A percentile compares a stretch with the other conserved stretches of the same genome.
Conservation (phyloP, 1,284 basidiomycete genomes). For the Rhodotorula sp. region DNA sequence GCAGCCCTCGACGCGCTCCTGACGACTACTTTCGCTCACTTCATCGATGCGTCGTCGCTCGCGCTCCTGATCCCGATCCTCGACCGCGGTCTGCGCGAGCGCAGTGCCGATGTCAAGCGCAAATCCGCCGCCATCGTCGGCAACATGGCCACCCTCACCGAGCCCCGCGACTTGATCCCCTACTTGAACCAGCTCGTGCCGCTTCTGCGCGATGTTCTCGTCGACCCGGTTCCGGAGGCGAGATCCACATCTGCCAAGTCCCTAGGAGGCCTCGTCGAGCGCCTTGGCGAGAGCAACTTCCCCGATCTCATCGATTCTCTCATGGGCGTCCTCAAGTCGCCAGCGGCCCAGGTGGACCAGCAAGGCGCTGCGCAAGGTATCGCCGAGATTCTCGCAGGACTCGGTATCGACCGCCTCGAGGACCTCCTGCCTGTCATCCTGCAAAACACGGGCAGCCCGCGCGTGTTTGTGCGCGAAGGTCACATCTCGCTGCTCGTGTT, state of each 20-base stretch:
- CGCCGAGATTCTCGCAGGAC: constrained; percentile 88
- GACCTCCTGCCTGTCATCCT: constrained; percentile 92
- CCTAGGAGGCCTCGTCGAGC: constrained; percentile 93
- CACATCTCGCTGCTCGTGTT: constrained; percentile 98
- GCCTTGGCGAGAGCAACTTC: constrained; percentile 92
- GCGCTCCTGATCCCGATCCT: constrained; percentile 94
- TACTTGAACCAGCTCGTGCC: constrained; percentile 86
- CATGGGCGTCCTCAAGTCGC: constrained; percentile 83
- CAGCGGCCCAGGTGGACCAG: constrained; percentile 94
- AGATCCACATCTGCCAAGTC: constrained; percentile 96
- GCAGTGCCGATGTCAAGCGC: constrained; percentile 89
- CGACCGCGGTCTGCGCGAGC: constrained; percentile 86
- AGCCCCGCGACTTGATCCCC: constrained; percentile 94
- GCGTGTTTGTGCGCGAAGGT: constrained; percentile 91
- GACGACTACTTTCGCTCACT: constrained; percentile 96
- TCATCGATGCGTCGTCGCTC: constrained; percentile 97
- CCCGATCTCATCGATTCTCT: constrained; percentile 91
- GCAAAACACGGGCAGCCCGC: constrained; percentile 80
- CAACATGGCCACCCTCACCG: constrained; percentile 78
- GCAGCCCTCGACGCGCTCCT: constrained; percentile 77
- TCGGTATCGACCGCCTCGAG: constrained; percentile 96
- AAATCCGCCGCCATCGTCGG: constrained; percentile 97
- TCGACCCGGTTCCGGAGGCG: constrained; percentile 66
- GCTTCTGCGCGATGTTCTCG: constrained; percentile 85
- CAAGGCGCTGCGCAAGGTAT: constrained; percentile 94